Conservation (phyloP, 345 rosid genomes). For the Theobroma cacao region DNA sequence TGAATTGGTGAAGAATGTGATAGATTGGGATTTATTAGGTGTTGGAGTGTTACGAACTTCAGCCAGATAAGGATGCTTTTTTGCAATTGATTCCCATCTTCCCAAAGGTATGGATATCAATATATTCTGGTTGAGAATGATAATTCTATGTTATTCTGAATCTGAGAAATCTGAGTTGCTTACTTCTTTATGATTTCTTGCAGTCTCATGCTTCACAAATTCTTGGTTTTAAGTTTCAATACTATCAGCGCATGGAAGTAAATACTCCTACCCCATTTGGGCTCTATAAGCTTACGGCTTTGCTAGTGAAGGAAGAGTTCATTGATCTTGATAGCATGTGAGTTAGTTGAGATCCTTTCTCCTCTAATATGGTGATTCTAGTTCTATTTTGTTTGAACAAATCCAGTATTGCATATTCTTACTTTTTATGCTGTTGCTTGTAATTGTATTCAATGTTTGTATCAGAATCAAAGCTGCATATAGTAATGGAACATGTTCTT, state of each 20-base stretch:
- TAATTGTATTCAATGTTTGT: not conserved
- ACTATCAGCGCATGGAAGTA: conserved; percentile 88
- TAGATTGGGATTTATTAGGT: conserved; percentile 44
- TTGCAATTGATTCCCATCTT: conserved; percentile 89
- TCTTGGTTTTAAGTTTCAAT: conserved; percentile 98
- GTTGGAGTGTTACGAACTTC: conserved; percentile 94
- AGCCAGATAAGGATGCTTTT: conserved; percentile 65
- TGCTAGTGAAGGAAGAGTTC: conserved; percentile 86
- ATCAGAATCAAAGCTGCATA: not conserved
- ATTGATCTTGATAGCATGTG: conserved; percentile 95
- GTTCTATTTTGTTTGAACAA: not conserved
- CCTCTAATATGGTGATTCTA: not conserved
- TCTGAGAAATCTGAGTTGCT: conserved; percentile 12
- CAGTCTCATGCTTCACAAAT: conserved; percentile 99
- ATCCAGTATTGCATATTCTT: not conserved
- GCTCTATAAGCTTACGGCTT: conserved; percentile 88
- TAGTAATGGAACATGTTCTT: not conserved
- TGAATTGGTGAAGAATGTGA: conserved; percentile 18
- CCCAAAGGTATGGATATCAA: conserved; percentile 65
- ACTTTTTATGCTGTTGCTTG: not conserved
- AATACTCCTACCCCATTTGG: conserved; percentile 76
- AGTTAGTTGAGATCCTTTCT: conserved; percentile 25
- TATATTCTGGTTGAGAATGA: not conserved
- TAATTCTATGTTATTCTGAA: conserved; percentile 13
- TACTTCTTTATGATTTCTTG: conserved; percentile 26